Evolutionary conservation across 1,284 basidiomycete genomes (phyloP).

Genomic region (Cryptococcus floricola): DNA sequence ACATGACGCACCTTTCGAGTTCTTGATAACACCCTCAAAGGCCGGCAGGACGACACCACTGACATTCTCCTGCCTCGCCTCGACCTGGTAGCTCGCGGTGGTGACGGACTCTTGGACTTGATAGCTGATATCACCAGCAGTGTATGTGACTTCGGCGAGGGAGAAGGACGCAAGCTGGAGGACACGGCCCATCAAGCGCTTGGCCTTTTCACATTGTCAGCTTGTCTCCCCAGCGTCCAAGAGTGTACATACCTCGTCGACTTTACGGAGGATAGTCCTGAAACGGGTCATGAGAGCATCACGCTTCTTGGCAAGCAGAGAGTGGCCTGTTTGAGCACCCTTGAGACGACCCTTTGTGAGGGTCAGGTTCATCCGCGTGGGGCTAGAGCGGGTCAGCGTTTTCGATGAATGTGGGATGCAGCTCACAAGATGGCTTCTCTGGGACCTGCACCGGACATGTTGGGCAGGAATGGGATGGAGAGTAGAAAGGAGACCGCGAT

Average conservation of each 20-base stretch:
- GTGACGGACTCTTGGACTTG: slow-evolving; percentile 68
- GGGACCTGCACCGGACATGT: slow-evolving; percentile 81
- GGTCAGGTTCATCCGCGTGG: slow-evolving; percentile 90
- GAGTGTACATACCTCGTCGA: slow-evolving; percentile 71
- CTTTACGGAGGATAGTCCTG: slow-evolving; percentile 80
- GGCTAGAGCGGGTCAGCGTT: slow-evolving; percentile 45
- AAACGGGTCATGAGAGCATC: slow-evolving; percentile 93
- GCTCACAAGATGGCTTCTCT: slow-evolving; percentile 78
- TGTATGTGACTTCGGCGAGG: slow-evolving; percentile 96
- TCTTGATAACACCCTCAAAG: slow-evolving; percentile 79
- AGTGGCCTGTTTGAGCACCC: slow-evolving; percentile 96
- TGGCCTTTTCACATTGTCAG: slow-evolving; percentile 60
- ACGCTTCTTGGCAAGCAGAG: slow-evolving; percentile 92
- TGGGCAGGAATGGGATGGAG: slow-evolving; percentile 9
- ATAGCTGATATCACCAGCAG: slow-evolving; percentile 95
- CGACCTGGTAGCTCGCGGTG: slow-evolving; percentile 83
- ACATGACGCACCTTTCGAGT: slow-evolving; percentile 64
- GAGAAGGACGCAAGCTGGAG: slow-evolving; percentile 99
- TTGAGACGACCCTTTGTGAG: slow-evolving; percentile 91
- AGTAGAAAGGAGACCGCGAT: slow-evolving; percentile 2
- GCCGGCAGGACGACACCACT: slow-evolving; percentile 95
- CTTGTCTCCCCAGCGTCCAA: not conserved
- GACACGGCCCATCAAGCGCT: slow-evolving; percentile 97
- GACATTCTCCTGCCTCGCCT: slow-evolving; percentile 96
- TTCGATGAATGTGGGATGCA: not conserved